Evolutionary conservation across 768 basidiomycete genomes (phyloP), one percentile per base, ranked within the genome.

Genomic region (Neoboletus subvelutipes): DNA sequence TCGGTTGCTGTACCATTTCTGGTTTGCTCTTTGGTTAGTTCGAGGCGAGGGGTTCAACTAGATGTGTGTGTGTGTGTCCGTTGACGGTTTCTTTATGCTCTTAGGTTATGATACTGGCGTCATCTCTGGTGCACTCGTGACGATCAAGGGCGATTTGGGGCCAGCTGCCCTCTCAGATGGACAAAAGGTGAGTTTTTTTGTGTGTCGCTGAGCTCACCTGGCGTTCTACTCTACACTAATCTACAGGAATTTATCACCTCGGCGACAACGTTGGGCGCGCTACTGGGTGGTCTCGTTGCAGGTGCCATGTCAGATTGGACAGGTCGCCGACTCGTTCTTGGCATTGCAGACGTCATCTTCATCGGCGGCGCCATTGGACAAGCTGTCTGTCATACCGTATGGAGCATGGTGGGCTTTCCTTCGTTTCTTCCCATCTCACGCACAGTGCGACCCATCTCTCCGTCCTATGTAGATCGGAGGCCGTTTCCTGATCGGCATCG

Each of bases 101-200:
- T 18, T 56, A 90, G 88, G 89, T 26, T 92, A 91, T 64, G 89
- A 92, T 66, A 92, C 89, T 11, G 88, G 88, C 43, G 85, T 88
- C 37, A 86, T 92, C 24, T 89, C 87, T 53, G 90, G 90, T 28
- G 86, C 89, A n/a, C 77, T 92, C 34, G 87, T 90, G 24, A 85
- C 82, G 11, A 90, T 92, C 54, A 80, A 83, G 0, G 73, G 77
- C 5, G 88, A 90, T 63, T 75, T 92, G 40, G 86, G 87, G 4
- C 80, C 84, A 8, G 67, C 73, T 11, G 68, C 67, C 12, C 74
- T 90, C 22, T 83, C 85, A 2, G 76, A 83, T 59, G 77, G 78
- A 36, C 84, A 91, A 68, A 88, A 88, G 77, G 87, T 83, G 24
- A 31, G 40, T 20, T 29, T 20, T 13, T 9, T 29, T 11, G 20